Evolutionary conservation across 2,329 filamentous ascomycete species (phyloP), one percentile per base, ranked within the genome.

Genomic region (Botryotinia calthae): DNA sequence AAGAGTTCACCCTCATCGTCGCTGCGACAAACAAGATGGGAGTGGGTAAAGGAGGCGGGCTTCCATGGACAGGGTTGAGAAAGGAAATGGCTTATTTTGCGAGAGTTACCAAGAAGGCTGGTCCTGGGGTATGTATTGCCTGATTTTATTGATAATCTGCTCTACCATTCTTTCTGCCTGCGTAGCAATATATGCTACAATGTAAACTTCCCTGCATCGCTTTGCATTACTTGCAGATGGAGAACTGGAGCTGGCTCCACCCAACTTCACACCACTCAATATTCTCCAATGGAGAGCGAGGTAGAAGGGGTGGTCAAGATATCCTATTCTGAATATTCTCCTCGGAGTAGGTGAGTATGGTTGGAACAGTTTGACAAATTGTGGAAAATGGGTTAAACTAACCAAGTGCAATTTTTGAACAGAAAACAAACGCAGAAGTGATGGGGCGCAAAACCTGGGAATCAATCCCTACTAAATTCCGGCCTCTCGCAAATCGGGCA

Each of bases 371-470:
- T 67, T 2, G 64, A 7, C 5, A 40, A 34, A 16, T 28, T 10
- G 4, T 9, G 54, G 16, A 6, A 20, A 40, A 59, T 16, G 18
- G n/a, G 25, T 9, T 46, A n/a, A 61, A 67, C 48, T 67, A 5
- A 67, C 25, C 10, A 14, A 56, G 25, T 14, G 34, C 0, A 31
- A 67, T 31, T 12, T 22, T 56, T 56, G 10, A 54, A 25, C 63
- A 79, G 78, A 70, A 59, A 58, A 70, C 59, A 8, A 95, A 95
- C 82, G 92, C 93, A 28, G 93, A 98, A 69, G 91, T 99, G 77
- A 99, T 99, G 96, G 96, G 96, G 74, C 92, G 96, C 80, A 98
- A 97, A 83, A 99, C 96, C 0, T 99, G 95, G 91, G 94, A 97
- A 70, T 94, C 90, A 76, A 95, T 99, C 74, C 95, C 96, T 2